Base-by-base conservation (phyloP, 805 yeast species). In the Yarrowia sp. region DNA sequence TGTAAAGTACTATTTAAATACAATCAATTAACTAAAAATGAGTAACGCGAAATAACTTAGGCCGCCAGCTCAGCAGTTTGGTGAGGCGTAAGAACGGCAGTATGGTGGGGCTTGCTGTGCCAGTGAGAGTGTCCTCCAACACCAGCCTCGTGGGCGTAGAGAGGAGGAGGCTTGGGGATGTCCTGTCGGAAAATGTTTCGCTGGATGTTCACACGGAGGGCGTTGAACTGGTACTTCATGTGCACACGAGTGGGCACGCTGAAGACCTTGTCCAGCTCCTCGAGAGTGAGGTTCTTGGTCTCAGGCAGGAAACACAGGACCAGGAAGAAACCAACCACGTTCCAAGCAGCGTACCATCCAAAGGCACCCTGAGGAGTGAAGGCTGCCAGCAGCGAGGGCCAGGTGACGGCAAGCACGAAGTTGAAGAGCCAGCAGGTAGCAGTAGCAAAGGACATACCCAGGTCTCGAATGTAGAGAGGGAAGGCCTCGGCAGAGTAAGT, bases 261-360 rank as follows among this genome's bases (percentile, higher is more conserved):
- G 70, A 87, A 88, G 16, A 87, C 88, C 55, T 84, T 85, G 70
- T 87, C 93, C 70, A 87, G 78, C 72, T 87, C 90, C 73, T 88
- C 94, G 68, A 87, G 80, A 0, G 93, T 85, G 65, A 84, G 80
- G 32, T 83, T 84, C 74, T 83, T 83, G 2, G 92, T 87, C 70
- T 87, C 92, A 3, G 91, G 88, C 22, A 77, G 72, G 72, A 74
- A 74, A 46, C 73, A 71, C 64, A 79, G 77, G 19, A 82, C 81
- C 63, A 87, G 76, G 71, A 86, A 77, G 80, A 87, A 84, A 61
- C 88, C 79, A 5, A 87, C 88, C 68, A 88, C 67, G 72, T 89
- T 89, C 92, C 93, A 87, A 13, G 86, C 96, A 1, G 94, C 96
- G 70, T 88, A 90, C 81, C 85, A 90, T 13, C 94, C 91, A 71